Base-by-base conservation (phyloP, 768 basidiomycete species). In the Mrakia gelida region DNA sequence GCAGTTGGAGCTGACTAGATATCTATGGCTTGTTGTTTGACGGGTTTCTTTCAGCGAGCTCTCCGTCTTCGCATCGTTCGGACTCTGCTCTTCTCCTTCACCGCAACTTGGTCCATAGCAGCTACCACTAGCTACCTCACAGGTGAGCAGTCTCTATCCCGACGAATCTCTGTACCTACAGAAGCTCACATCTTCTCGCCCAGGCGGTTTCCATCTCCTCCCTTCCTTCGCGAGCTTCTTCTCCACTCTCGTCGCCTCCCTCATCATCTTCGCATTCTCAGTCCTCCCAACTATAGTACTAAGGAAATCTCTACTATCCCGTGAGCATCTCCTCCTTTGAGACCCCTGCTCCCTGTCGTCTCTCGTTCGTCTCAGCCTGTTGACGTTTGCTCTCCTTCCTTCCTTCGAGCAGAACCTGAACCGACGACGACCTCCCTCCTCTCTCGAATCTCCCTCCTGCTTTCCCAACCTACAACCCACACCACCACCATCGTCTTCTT, bases 221-320 rank as follows among this genome's bases (percentile, higher is more conserved):
- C 65, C 73, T 7, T 78, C 77, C 34, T 43, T 78, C 67, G 49
- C 26, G 30, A 71, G 73, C 54, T 56, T 34, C 21, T 34, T 79
- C n/a, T 54, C 54, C 34, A 67, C 43, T 70, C 26, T 65, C 18
- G 61, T 68, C 49, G 54, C 49, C n/a, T 71, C 74, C 38, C 73
- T 73, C 67, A 34, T 75, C 43, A 52, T 71, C 41, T 79, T 79
- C 52, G 8, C 41, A 0, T 56, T 72, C 28, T 52, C 56, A n/a
- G 75, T 79, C 38, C 62, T 79, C 13, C 78, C 78, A 18, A 79
- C 75, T n/a, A 30, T 79, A 30, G 70, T 79, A 38, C 21, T 79
- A 2, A 75, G 78, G 54, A 79, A 79, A 70, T 70, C 65, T 9
- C 63, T 79, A 26, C 71, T 79, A 1, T 63, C 67, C 72, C 75